Percentiles rank a stretch among this genome's conserved stretches.
Evolutionary conservation across 495 filamentous ascomycete species (phyloP).

Genomic region (Aspergillus olivimuriae): DNA sequence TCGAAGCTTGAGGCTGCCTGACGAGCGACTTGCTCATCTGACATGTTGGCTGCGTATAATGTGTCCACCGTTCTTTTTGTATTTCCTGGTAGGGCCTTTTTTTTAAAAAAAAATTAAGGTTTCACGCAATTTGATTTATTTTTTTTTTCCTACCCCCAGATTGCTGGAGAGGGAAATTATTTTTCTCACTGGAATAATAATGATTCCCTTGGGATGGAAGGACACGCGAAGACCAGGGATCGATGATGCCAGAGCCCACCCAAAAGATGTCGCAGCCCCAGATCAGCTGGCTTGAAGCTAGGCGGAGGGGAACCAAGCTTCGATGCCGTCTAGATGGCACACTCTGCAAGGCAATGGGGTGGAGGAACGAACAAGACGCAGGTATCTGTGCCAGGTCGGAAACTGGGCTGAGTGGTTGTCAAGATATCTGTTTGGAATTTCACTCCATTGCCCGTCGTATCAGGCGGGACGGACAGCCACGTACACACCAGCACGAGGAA

Average conservation of each 20-base stretch:
- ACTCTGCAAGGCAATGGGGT: slow-evolving; percentile 3
- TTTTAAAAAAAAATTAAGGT: slow-evolving; percentile 1
- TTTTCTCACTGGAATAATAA: too few relatives aligned
- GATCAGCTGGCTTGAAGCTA: slow-evolving; percentile 19
- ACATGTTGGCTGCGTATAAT: slow-evolving; percentile 27
- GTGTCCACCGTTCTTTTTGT: slow-evolving; percentile 7
- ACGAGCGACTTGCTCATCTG: slow-evolving; percentile 32
- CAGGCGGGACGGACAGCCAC: slow-evolving; percentile 23
- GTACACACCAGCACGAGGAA: slow-evolving; percentile 15
- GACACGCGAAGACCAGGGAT: slow-evolving; percentile 7
- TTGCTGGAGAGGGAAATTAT: too few relatives aligned
- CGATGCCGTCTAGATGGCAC: too few relatives aligned
- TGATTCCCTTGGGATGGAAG: slow-evolving; percentile 5
- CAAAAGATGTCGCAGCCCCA: slow-evolving; percentile 16
- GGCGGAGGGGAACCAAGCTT: slow-evolving; percentile 3
- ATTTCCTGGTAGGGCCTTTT: slow-evolving; percentile 4
- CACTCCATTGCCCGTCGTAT: too few relatives aligned
- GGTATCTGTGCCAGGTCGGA: slow-evolving; percentile 9
- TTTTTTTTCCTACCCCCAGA: neutral
- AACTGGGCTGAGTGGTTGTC: slow-evolving; percentile 13
- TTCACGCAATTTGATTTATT: neutral
- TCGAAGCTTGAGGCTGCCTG: slow-evolving; percentile 28
- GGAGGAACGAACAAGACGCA: slow-evolving; percentile 12
- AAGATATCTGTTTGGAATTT: slow-evolving; percentile 16
- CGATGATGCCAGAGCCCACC: slow-evolving; percentile 11